Evolutionary conservation across 441 rosid species (phyloP), one percentile per base, ranked within the genome.

Genomic region (Pelargonium cotyledonis): DNA sequence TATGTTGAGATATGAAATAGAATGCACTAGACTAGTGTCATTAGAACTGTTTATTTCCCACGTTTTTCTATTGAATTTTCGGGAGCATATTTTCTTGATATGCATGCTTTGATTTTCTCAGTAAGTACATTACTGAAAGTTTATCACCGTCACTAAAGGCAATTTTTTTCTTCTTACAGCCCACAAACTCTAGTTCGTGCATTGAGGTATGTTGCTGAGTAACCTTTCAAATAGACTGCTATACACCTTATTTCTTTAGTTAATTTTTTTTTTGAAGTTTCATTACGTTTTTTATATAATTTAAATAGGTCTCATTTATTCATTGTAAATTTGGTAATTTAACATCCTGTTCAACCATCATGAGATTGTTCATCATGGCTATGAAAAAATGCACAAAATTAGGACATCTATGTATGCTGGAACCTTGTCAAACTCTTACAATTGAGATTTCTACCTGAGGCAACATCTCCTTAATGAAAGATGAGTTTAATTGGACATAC

Each of bases 151-250:
- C 65, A 3, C 44, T 14, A 58, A 63, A 29, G 66, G 67, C 47
- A 26, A 47, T 19, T 70, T 60, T 31, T 15, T 55, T n/a, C 46
- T 76, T 65, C 76, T 78, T 86, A 90, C 90, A 95, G 99, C 84
- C 98, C 99, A 68, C 98, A 92, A 82, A 95, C 98, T 23, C 79
- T 95, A 82, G 99, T 95, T 74, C 99, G 98, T 80, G 96, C 97
- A 73, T 74, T 95, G 75, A 95, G 99, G 99, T 95, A 83, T 77
- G 84, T 75, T 74, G 67, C 67, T 60, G 63, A 58, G 53, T 29
- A 60, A 55, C 73, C 68, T 60, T 57, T 57, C 12, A 23, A 57
- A 12, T 57, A 57, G 62, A 57, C 16, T 23, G 0, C 1, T 10
- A 19, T 26, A 21, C 12, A 23, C 64, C 23, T 21, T 23, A 19